These are phyloP conservation scores for Leucoagaricus sp. DNA, from an alignment of 1,284 basidiomycete genomes.

Conservation along the genomic window DNA sequence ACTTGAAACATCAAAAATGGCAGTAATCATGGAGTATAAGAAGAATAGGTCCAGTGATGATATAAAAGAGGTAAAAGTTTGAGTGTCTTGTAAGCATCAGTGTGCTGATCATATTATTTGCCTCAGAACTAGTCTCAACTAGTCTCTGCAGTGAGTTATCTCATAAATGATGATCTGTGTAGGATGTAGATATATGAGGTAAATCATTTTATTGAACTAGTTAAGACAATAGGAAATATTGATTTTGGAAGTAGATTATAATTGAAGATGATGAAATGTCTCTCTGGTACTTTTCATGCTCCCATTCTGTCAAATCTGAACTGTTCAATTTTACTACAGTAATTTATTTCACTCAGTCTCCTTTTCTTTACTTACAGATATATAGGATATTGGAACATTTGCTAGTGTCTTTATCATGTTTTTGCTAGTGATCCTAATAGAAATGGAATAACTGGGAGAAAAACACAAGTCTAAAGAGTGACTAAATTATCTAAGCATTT, in stretches of 20 bases:
- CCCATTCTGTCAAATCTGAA: conserved; percentile 15
- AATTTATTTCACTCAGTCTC: background rate
- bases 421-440: background rate
- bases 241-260: background rate
- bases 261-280: conserved; percentile 11
- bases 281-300: conserved; percentile 1
- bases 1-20: background rate
- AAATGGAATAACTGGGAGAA: conserved; percentile 13
- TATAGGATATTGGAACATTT: conserved; percentile 1
- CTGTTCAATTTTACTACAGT: conserved; percentile 15
- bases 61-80: background rate
- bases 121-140: no score
- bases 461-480: conserved; percentile 12
- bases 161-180: conserved; percentile 16
- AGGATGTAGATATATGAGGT: conserved; percentile 12
- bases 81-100: background rate
- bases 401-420: conserved; percentile 2
- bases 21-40: background rate
- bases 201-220: background rate
- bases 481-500: background rate
- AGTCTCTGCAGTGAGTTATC: conserved; percentile 3
- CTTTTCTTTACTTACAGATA: background rate
- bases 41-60: background rate
- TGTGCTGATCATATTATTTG: background rate
- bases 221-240: background rate